Base-by-base conservation (phyloP, 345 rosid species). In the Gossypium thurberi region DNA sequence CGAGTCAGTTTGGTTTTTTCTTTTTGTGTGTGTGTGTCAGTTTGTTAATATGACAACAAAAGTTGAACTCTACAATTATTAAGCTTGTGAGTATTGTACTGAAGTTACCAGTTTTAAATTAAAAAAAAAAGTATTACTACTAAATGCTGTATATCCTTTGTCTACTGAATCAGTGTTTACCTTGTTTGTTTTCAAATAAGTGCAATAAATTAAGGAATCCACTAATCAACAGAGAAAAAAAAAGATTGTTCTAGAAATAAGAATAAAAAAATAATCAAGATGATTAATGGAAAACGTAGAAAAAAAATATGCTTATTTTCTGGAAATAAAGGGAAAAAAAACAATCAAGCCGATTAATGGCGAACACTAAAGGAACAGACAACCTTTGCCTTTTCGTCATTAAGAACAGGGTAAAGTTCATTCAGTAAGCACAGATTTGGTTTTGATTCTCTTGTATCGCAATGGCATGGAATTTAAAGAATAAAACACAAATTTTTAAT, bases 1-100 rank as follows among this genome's bases (percentile, higher is more conserved):
- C 46, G 10, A 42, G 59, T 28, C 25, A 15, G 59, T 33, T 33
- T 33, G 40, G 1, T 33, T 33, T 33, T 33, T 33, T 5, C 7
- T 33, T 33, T 33, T 33, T 33, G 37, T 33, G 7, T 5, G 40
- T 33, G 1, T 33, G 40, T 33, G 59, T 28, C 44, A 15, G 59
- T 26, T n/a, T 68, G 72, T 68, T 25, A 28, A 28, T 69, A 69
- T 69, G 51, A 51, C 15, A 51, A 69, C 59, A 55, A 69, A 56
- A 2, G n/a, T 28, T 4, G 10, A 37, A 52, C 28, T 70, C 48
- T 70, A 52, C n/a, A 53, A 37, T 53, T 70, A 70, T 20, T 61
- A 75, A 69, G 70, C 56, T 72, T 67, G 66, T 76, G 60, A 43
- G 52, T 73, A 55, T 65, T 76, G 46, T 53, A 70, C 25, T 58